phyloP scores from a whole-genome alignment of 176 grass and related monocot species.

The Saccharum spontaneum region DNA sequence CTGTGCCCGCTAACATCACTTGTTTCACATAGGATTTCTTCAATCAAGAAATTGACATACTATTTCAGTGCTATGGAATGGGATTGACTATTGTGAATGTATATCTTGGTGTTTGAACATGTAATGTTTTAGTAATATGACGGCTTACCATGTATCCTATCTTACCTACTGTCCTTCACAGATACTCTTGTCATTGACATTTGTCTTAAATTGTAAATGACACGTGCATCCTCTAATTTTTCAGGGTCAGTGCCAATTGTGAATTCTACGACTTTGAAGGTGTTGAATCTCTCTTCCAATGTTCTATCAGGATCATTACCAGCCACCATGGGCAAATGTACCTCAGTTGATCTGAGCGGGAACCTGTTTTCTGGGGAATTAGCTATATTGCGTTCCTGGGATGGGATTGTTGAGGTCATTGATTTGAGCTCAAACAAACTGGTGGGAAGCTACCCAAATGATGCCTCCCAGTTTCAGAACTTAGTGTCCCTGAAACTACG shows the following conservation, averaged over 20 bases:
- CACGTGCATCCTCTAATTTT: conserved; percentile 26
- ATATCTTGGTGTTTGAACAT: conserved; percentile 8
- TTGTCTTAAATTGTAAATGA: conserved; percentile 28
- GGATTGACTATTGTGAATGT: conserved; percentile 8
- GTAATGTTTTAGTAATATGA: not conserved
- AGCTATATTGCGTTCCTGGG: conserved; percentile 72
- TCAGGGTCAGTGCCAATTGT: conserved; percentile 65
- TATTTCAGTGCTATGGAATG: conserved; percentile 8
- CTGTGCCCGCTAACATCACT: not conserved
- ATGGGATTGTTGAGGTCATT: conserved; percentile 59
- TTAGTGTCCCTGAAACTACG: conserved; percentile 68
- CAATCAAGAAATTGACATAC: not conserved
- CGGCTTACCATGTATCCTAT: not conserved
- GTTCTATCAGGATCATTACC: conserved; percentile 75
- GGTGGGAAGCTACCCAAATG: conserved; percentile 77
- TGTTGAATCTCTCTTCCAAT: conserved; percentile 93
- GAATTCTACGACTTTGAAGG: conserved; percentile 85
- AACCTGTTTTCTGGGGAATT: conserved; percentile 70
- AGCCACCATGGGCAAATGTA: conserved; percentile 47
- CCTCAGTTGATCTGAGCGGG: conserved; percentile 76
- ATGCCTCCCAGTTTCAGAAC: conserved; percentile 73
- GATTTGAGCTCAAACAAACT: conserved; percentile 92
- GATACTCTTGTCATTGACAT: not conserved
- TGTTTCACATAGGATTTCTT: not conserved
- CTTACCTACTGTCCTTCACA: conserved; percentile 9